A percentile compares a stretch with the other conserved stretches of the same genome.
Evolutionary conservation across 176 grass and related monocot genomes (phyloP).

Genomic region (Oryza longistaminata): DNA sequence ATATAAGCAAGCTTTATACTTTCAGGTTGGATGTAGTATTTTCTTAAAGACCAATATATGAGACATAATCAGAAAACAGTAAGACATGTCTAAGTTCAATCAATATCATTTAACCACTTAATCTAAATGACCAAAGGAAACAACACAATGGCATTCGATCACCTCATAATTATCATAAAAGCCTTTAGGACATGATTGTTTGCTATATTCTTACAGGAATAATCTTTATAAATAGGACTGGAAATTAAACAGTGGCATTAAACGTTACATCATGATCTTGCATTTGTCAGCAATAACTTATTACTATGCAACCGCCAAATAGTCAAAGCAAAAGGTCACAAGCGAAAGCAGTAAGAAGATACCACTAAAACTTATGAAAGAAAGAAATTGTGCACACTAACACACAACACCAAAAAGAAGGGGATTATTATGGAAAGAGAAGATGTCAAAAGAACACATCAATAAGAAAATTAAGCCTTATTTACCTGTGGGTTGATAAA

Average conservation of each 20-base stretch:
- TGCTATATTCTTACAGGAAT: not conserved
- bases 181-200: not conserved
- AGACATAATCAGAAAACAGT: not conserved
- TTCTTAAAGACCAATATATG: not conserved
- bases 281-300: not conserved
- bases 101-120: not conserved
- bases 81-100: not conserved
- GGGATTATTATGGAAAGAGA: not conserved
- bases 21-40: not conserved
- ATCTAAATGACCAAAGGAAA: not conserved
- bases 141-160: not conserved
- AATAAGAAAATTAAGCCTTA: not conserved
- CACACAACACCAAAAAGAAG: not conserved
- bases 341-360: not conserved
- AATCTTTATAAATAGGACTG: not conserved
- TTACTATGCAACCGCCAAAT: no score
- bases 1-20: not conserved
- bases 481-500: conserved; percentile 86
- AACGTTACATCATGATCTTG: not conserved
- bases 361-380: not conserved
- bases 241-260: not conserved
- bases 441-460: not conserved
- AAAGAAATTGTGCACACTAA: not conserved
- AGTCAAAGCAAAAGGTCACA: not conserved
- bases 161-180: not conserved